Base-by-base conservation (phyloP, 2,329 filamentous ascomycete genomes). In the Samsoniella hepiali region DNA sequence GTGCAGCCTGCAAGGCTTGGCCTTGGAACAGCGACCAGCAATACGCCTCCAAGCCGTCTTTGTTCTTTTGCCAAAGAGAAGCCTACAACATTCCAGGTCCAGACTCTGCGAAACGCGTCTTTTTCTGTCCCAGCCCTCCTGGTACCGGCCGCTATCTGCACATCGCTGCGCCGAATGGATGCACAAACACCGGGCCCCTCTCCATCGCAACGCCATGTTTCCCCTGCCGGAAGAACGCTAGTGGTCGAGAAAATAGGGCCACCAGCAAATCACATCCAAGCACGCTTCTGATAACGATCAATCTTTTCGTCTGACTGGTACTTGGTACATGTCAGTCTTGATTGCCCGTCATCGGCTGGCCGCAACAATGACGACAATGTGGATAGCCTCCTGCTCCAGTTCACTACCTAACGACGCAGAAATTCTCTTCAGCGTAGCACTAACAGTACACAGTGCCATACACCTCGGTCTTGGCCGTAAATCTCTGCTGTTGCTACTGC, bases 251-350 rank as follows among this genome's bases (percentile, higher is more conserved):
- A 38, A 54, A 54, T 38, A 54, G 50, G 50, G 32, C 17, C 50
- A 22, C n/a, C 17, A 38, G 50, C 50, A 54, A 54, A 54, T 54
- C 50, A 54, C 15, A 38, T 32, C 22, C 17, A 13, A n/a, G 50
- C 31, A 54, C 50, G 50, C 50, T 54, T 36, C 9, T 54, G 50
- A 54, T 54, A 54, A 54, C 50, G 32, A 54, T 38, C 50, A 27
- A 15, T 38, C 32, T 54, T 32, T 54, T 54, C 50, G 10, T n/a
- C 32, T 15, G 32, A 54, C 17, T 32, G 10, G 49, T 13, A 6
- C 10, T 36, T 10, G 5, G 50, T 38, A 54, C 50, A 22, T 22
- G 17, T 54, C 11, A 32, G 50, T 53, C 17, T 38, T 9, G 5
- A 5, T 22, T 13, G n/a, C 50, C 50, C 50, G 32, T 54, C 50